Conservation (phyloP, 1,284 basidiomycete genomes). For the Phlebopus sp. region DNA sequence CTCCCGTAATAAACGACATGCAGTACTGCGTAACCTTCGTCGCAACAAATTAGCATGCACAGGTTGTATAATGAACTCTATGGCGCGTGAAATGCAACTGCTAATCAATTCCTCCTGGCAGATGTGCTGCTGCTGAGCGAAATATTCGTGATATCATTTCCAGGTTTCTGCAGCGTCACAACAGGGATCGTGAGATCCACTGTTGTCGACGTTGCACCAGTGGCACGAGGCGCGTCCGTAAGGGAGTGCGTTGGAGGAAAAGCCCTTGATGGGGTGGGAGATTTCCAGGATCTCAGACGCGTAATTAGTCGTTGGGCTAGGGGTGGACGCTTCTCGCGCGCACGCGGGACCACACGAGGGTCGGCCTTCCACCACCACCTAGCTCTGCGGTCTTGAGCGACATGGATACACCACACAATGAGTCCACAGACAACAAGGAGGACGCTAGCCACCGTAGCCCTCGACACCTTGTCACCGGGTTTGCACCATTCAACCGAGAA, state of each 20-base stretch:
- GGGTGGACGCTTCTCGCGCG: slow-evolving; percentile 1
- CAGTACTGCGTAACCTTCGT: not conserved
- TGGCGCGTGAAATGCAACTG: no score
- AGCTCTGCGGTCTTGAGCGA: slow-evolving; percentile 10
- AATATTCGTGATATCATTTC: slow-evolving; percentile 1
- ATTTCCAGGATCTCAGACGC: slow-evolving; percentile 1
- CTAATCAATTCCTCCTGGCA: slow-evolving; percentile 24
- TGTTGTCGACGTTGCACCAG: slow-evolving; percentile 3
- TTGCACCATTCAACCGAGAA: slow-evolving; percentile 16
- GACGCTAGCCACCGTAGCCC: slow-evolving; percentile 8
- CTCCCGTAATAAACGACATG: not conserved
- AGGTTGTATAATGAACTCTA: not conserved
- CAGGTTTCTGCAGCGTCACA: slow-evolving; percentile 6
- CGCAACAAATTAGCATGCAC: not conserved
- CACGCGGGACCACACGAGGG: slow-evolving; percentile 3
- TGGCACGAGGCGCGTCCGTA: not conserved
- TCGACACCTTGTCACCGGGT: slow-evolving; percentile 9
- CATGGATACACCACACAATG: slow-evolving; percentile 14
- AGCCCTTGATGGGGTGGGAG: not conserved
- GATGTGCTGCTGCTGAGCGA: slow-evolving; percentile 1
- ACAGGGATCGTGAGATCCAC: slow-evolving; percentile 5
- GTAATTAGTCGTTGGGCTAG: not conserved
- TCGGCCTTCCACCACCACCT: slow-evolving; percentile 15
- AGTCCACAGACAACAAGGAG: slow-evolving; percentile 10
- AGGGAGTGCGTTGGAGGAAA: not conserved